Evolutionary conservation across 768 basidiomycete species (phyloP), one percentile per base, ranked within the genome.

Genomic region (Collybiopsis luxurians): DNA sequence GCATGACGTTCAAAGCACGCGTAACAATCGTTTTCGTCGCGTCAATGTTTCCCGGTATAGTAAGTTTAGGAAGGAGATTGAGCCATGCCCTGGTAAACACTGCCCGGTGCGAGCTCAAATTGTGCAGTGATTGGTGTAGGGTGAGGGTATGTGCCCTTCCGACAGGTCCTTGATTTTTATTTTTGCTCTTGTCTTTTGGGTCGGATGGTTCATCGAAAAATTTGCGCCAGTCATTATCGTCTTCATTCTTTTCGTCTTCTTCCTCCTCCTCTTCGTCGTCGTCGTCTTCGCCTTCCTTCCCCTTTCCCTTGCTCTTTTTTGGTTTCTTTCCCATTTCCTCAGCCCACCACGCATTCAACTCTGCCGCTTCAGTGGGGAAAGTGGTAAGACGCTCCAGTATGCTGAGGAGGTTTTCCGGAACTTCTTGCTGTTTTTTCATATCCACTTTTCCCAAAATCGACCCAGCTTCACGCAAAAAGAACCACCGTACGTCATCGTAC

Each of bases 81-180:
- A 93, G 75, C 92, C 93, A 95, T n/a, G 84, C 76, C 11, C 84
- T 78, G 6, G 90, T 90, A 67, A 95, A 94, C 2, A 90, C 85
- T 0, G 88, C 87, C 9, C 83, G 79, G 70, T 95, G 93, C 3
- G 90, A 89, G 12, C 83, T 69, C 2, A 93, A 73, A 7, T 88
- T 83, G 62, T 93, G 89, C 7, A 95, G 70, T 13, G 85, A 87
- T 69, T 91, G 87, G 63, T 92, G 88, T 34, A 89, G 71, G 2
- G 87, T 89, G 66, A 93, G 70, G 53, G 78, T 79, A 65, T 87
- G 81, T 59, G 85, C 64, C 48, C 92, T 78, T 7, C 75, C 75
- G 34, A 73, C 69, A 11, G 73, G 63, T 23, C 66, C 65, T 62
- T 77, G 78, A 42, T 63, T 59, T 48, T 72, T 72, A 40, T 72